Base-by-base conservation (phyloP, 208 protist species). In the Naegleria lovaniensis region DNA sequence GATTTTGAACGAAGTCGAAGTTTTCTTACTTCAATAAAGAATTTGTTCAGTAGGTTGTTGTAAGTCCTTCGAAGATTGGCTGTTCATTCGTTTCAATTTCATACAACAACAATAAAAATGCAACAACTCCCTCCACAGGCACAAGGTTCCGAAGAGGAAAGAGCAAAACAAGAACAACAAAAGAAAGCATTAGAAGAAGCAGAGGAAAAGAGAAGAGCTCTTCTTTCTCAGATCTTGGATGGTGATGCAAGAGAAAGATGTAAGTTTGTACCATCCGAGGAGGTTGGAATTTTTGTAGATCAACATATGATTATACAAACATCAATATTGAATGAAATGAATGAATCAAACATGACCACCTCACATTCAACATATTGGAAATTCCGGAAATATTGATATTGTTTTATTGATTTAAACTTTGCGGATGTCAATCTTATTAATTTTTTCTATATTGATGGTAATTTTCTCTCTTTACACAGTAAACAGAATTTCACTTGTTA, bases 1-100 rank as follows among this genome's bases (percentile, higher is more conserved):
- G 85, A 67, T 40, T 67, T 29, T 89, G 0, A 67, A 89, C 40
- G 85, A 89, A 89, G n/a, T 55, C 25, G 85, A 89, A 67, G 85
- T 89, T 5, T 89, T 75, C 22, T 6, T 89, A 16, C 40, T 89
- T 19, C n/a, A 40, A 67, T 89, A 67, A 89, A 85, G n/a, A n/a
- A n/a, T n/a, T n/a, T n/a, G n/a, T n/a, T n/a, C n/a, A n/a, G n/a
- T n/a, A n/a, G n/a, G n/a, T n/a, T n/a, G n/a, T n/a, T n/a, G n/a
- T n/a, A n/a, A n/a, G n/a, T n/a, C n/a, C n/a, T n/a, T n/a, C n/a
- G n/a, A n/a, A n/a, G n/a, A n/a, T n/a, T n/a, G n/a, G n/a, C n/a
- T n/a, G n/a, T n/a, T n/a, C n/a, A n/a, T n/a, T n/a, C n/a, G n/a
- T n/a, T n/a, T n/a, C n/a, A n/a, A n/a, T 48, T 48, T 48, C 43